Evolutionary conservation across 129 eudicot species (phyloP).

Genomic region (Ambrosia artemisiifolia): DNA sequence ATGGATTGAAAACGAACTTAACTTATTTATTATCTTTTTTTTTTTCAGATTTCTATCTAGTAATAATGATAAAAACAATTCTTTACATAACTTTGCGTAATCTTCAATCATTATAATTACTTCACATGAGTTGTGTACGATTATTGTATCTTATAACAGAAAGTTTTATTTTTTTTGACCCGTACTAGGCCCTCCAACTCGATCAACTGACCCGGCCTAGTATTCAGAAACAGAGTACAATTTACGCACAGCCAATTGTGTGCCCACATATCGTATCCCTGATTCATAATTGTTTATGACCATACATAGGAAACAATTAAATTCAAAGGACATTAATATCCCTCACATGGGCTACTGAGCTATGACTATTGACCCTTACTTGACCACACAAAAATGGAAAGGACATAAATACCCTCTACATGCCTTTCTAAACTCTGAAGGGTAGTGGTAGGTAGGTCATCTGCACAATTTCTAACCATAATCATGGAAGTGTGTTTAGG

Average conservation of each 20-base stretch:
- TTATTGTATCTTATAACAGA: background rate
- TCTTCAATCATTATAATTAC: background rate
- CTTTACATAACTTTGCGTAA: too few species aligned
- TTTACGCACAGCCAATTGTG: conserved; percentile 15
- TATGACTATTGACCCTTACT: conserved; percentile 17
- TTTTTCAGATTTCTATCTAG: too few species aligned
- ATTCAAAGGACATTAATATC: conserved; percentile 29
- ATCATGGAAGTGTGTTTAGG: background rate
- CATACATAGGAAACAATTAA: background rate
- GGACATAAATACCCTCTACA: conserved; percentile 38
- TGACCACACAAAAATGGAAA: conserved; percentile 22
- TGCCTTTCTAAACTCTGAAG: conserved; percentile 22
- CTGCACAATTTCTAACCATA: conserved; percentile 19
- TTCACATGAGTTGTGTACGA: background rate
- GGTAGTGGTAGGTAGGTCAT: conserved; percentile 4
- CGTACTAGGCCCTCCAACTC: conserved; percentile 21
- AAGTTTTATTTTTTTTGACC: background rate
- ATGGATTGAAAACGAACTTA: too few species aligned
- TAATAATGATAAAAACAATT: too few species aligned
- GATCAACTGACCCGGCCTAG: conserved; percentile 20
- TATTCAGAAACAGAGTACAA: conserved; percentile 20
- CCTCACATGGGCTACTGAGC: conserved; percentile 26
- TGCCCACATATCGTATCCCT: conserved; percentile 25
- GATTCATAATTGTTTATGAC: conserved; percentile 24
- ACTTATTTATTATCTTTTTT: too few species aligned